Base-by-base conservation (phyloP, 2,329 filamentous ascomycete species). In the Hypomyces rosellus region DNA sequence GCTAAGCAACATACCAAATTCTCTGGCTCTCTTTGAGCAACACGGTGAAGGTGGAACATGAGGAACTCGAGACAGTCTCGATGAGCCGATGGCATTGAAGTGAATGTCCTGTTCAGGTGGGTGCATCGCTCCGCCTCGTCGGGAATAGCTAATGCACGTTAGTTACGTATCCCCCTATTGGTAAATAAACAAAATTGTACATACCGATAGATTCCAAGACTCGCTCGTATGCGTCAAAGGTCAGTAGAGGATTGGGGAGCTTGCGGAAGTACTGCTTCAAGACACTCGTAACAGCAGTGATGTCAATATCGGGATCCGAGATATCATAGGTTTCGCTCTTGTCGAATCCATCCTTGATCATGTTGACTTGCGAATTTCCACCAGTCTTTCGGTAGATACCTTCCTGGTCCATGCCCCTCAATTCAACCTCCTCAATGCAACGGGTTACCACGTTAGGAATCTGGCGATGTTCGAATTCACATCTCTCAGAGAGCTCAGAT, bases 341-440 rank as follows among this genome's bases (percentile, higher is more conserved):
- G 67, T 96, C 91, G 65, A 99, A 97, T 12, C 91, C 90, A 58
- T 91, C 88, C 63, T 92, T 89, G 59, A 99, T 88, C 62, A 81
- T 77, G 67, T 95, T 95, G 65, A 96, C 87, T 66, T 95, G 89
- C 8, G 88, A 89, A 61, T 87, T 90, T 58, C 91, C 93, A 51
- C 93, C 93, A 46, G 91, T 96, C 76, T 99, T 99, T 63, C 93
- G 85, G 72, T 99, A 99, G 60, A 99, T 95, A 55, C 93, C 93
- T 71, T 97, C 93, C 59, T 95, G 82, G 61, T 97, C 91, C 89
- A 99, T 96, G 69, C 92, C 93, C 65, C 93, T 85, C 18, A 93
- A 74, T 68, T 99, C 93, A 37, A 99, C 93, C 70, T 99, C 92
- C 65, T 96, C 89, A 58, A 99, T 95, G 69, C 93, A 99, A 44